Evolutionary conservation across 805 yeast species (phyloP), one percentile per base, ranked within the genome.

Genomic region (Candida ficus): DNA sequence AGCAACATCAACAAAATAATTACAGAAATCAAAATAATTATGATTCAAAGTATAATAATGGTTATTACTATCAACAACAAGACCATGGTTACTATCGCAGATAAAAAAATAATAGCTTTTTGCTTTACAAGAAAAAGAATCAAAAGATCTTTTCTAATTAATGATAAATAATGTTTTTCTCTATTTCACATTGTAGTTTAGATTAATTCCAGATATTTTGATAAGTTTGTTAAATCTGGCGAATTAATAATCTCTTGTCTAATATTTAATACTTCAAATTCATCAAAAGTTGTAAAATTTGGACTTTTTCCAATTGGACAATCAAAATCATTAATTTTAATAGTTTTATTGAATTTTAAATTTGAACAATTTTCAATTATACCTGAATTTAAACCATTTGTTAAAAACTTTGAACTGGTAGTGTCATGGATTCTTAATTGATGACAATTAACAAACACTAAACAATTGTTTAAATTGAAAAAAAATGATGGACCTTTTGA

Each of bases 381-480:
- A 11, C 44, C 54, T 25, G 46, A 35, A 4, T 42, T 42, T 4
- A 44, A 38, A 2, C 39, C 39, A 19, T 39, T 35, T 2, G 50
- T 46, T 5, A 33, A 12, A 9, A 50, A 32, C n/a, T 29, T 35
- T 17, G 47, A 22, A 9, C 23, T 17, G 2, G 19, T 7, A 2
- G 51, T 38, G 20, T 47, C 41, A 28, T 55, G 58, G 7, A 55
- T 42, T 12, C 60, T 33, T 22, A 55, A 16, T 29, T 55, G 60
- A 29, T 55, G 57, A 26, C 52, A 47, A 2, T 37, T n/a, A 14
- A 49, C 41, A 26, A 43, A 46, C 7, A 52, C 27, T 1, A 38
- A 27, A 19, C 52, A 48, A 5, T 48, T 41, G 3, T 21, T 8
- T 0, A 42, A 34, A 17, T 44, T 27, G 9, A 38, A 40, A 11